phyloP scores from a whole-genome alignment of 2,329 filamentous ascomycete species.

The Arthrobotrys entomopaga region DNA sequence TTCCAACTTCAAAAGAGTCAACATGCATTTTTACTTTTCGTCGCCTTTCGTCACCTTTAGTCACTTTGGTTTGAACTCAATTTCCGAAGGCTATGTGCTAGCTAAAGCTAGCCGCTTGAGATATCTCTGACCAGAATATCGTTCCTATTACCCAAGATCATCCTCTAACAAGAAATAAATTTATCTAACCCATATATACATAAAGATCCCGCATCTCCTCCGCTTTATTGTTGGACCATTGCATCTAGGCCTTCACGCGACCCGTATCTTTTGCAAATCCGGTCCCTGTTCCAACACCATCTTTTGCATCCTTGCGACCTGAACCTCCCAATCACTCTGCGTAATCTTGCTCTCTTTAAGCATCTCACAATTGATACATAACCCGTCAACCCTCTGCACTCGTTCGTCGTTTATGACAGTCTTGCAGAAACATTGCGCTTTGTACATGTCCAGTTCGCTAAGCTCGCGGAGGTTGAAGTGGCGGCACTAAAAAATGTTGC shows the following conservation, averaged over 20 bases:
- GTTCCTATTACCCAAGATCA: too few species aligned
- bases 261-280: conserved; percentile 14
- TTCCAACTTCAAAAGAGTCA: too few species aligned
- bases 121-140: too few species aligned
- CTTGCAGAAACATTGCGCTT: conserved; percentile 25
- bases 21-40: too few species aligned
- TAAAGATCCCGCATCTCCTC: too few species aligned
- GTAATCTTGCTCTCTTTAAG: conserved; percentile 15
- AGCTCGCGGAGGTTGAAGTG: conserved; percentile 34
- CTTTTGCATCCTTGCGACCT: conserved; percentile 17
- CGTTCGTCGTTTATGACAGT: conserved; percentile 28
- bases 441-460: conserved; percentile 41
- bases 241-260: not conserved
- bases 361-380: conserved; percentile 22
- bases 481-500: conserved; percentile 21
- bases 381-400: conserved; percentile 21
- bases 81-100: too few species aligned
- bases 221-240: too few species aligned
- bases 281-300: conserved; percentile 27
- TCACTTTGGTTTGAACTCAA: too few species aligned
- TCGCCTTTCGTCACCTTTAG: too few species aligned
- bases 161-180: too few species aligned
- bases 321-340: conserved; percentile 8
- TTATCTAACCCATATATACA: too few species aligned
- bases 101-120: too few species aligned